Conservation (phyloP, 345 rosid genomes). For the Viola odorata region DNA sequence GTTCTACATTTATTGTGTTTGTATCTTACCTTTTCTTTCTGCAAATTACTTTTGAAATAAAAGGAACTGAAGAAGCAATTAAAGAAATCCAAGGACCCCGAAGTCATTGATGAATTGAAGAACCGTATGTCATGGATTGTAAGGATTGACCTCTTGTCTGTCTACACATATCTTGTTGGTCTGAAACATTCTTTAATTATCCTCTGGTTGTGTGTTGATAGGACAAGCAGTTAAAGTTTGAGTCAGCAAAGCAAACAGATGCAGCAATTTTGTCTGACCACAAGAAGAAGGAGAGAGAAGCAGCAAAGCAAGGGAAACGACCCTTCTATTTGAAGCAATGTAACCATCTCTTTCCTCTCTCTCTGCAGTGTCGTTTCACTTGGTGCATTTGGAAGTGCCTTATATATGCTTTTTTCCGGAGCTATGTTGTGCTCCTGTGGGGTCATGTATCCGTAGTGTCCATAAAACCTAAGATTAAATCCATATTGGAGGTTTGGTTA, state of each 20-base stretch:
- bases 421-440: background rate
- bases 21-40: background rate
- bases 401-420: background rate
- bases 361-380: background rate
- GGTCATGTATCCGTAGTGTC: background rate
- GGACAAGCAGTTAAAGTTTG: slow-evolving; percentile 72
- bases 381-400: background rate
- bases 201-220: slow-evolving; percentile 26
- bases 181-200: background rate
- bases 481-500: background rate
- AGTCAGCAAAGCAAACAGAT: slow-evolving; percentile 52
- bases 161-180: background rate
- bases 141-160: slow-evolving; percentile 22
- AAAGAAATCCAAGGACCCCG: slow-evolving; percentile 35
- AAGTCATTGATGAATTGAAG: slow-evolving; percentile 33
- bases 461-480: background rate
- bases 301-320: slow-evolving; percentile 71
- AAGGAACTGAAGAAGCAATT: slow-evolving; percentile 45
- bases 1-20: background rate
- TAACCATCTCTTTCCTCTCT: slow-evolving; percentile 15
- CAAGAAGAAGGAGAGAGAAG: slow-evolving; percentile 84
- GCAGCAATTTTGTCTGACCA: slow-evolving; percentile 60
- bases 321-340: slow-evolving; percentile 89
- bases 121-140: slow-evolving; percentile 31
- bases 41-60: slow-evolving; percentile 2